These are phyloP conservation scores for Dalbergia cultrata DNA, from an alignment of 306 rosid genomes.

Conservation along the genomic window DNA sequence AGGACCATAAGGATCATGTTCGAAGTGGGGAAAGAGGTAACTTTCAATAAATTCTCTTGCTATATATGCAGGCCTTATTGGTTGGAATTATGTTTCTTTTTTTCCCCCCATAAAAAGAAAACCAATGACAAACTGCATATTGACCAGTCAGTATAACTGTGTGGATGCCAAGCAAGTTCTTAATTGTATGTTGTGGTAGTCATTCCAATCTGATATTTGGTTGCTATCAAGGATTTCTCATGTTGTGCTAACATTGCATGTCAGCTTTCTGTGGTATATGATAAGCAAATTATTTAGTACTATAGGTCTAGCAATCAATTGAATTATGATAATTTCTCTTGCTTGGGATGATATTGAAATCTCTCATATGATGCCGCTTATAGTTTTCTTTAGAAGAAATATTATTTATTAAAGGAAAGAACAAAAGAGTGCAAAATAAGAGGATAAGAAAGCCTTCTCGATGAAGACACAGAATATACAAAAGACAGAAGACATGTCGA, in stretches of 20 bases:
- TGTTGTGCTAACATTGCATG: constrained; percentile 17
- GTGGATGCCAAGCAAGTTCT: background rate
- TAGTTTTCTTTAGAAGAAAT: constrained; percentile 9
- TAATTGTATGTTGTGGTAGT: background rate
- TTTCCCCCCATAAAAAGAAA: background rate
- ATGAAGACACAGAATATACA: background rate
- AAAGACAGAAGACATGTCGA: background rate
- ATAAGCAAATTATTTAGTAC: constrained; percentile 9
- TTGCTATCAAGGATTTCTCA: background rate
- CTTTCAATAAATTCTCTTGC: constrained; percentile 31
- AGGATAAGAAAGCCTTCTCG: background rate
- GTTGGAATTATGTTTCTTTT: constrained; percentile 1
- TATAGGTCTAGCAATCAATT: constrained; percentile 9
- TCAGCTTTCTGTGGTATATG: background rate
- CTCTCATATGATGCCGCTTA: background rate
- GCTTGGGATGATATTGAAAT: background rate
- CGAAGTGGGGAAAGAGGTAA: constrained; percentile 55
- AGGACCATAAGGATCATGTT: constrained; percentile 54
- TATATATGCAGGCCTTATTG: background rate
- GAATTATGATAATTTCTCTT: constrained; percentile 5
- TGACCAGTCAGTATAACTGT: background rate
- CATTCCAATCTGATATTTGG: constrained; percentile 9
- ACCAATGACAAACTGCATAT: background rate
- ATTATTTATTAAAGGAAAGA: background rate
- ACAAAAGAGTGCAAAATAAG: background rate